Conservation (phyloP, 805 yeast genomes). For the Wickerhamomyces pijperi region DNA sequence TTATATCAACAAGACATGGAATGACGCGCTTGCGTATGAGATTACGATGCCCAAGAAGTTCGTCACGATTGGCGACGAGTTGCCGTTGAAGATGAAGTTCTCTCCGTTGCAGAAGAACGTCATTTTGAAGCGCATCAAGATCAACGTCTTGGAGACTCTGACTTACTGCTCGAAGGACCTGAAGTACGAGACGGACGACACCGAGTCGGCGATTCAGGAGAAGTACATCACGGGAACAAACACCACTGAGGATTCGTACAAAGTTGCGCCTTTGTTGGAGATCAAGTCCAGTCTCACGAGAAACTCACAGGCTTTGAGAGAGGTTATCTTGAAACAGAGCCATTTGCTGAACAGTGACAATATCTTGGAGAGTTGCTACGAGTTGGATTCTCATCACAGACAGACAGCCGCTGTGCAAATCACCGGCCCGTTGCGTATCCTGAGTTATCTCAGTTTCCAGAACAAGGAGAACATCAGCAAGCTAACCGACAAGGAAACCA, state of each 20-base stretch:
- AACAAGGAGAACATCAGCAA: slow-evolving; percentile 4
- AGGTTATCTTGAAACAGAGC: slow-evolving; percentile 21
- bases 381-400: slow-evolving; percentile 14
- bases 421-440: slow-evolving; percentile 12
- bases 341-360: slow-evolving; percentile 35
- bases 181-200: slow-evolving; percentile 40
- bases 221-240: background rate
- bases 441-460: slow-evolving; percentile 10
- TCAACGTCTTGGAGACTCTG: slow-evolving; percentile 57
- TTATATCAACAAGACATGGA: slow-evolving; percentile 68
- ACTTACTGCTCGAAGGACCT: slow-evolving; percentile 49
- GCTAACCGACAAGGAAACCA: slow-evolving; percentile 5
- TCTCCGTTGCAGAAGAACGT: slow-evolving; percentile 57
- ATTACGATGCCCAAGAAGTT: slow-evolving; percentile 62
- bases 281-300: slow-evolving; percentile 41
- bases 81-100: slow-evolving; percentile 50
- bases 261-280: slow-evolving; percentile 50
- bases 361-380: slow-evolving; percentile 45
- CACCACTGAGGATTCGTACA: slow-evolving; percentile 2
- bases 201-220: background rate
- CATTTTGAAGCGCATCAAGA: slow-evolving; percentile 48
- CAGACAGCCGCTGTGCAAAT: slow-evolving; percentile 10
- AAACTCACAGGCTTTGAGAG: slow-evolving; percentile 34
- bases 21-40: slow-evolving; percentile 58
- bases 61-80: slow-evolving; percentile 50